These are phyloP conservation scores for Brassica carinata DNA, from an alignment of 345 rosid genomes.

Conservation along the genomic window DNA sequence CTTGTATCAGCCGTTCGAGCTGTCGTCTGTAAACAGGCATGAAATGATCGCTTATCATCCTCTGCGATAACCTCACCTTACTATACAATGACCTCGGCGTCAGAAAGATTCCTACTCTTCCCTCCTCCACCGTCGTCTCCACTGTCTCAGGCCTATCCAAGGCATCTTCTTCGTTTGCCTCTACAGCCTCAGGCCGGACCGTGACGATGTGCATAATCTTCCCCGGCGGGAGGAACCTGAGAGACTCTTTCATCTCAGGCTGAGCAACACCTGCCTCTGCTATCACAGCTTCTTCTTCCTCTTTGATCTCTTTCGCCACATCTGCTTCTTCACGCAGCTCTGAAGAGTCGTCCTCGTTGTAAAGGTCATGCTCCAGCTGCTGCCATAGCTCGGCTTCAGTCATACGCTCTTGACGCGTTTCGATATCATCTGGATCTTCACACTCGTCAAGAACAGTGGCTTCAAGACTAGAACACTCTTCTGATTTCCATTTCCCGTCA, in stretches of 20 bases:
- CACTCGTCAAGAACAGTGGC: slow-evolving; percentile 41
- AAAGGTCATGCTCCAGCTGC: slow-evolving; percentile 87
- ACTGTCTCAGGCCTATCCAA: slow-evolving; percentile 35
- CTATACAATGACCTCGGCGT: slow-evolving; percentile 83
- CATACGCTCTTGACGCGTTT: slow-evolving; percentile 54
- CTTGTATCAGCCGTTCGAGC: slow-evolving; percentile 72
- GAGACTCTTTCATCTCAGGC: slow-evolving; percentile 67
- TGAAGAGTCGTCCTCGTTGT: slow-evolving; percentile 38
- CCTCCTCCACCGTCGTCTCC: slow-evolving; percentile 44
- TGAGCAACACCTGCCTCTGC: slow-evolving; percentile 71
- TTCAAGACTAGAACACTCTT: slow-evolving; percentile 41
- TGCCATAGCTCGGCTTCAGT: slow-evolving; percentile 89
- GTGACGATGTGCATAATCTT: slow-evolving; percentile 86
- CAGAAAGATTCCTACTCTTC: slow-evolving; percentile 66
- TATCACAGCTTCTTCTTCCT: slow-evolving; percentile 87
- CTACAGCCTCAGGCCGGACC: slow-evolving; percentile 42
- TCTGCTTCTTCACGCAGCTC: slow-evolving; percentile 47
- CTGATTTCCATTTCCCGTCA: slow-evolving; percentile 59
- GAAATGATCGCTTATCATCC: slow-evolving; percentile 91
- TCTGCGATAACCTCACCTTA: slow-evolving; percentile 84
- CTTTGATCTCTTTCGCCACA: slow-evolving; percentile 68
- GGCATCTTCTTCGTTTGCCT: slow-evolving; percentile 28
- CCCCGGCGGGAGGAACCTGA: slow-evolving; percentile 87
- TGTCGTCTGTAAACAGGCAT: slow-evolving; percentile 93
- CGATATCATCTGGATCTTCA: slow-evolving; percentile 46